A percentile compares a stretch with the other conserved stretches of the same genome.
These are phyloP conservation scores for Pterocarpus santalinus DNA, from an alignment of 306 rosid genomes.

Conservation along the genomic window DNA sequence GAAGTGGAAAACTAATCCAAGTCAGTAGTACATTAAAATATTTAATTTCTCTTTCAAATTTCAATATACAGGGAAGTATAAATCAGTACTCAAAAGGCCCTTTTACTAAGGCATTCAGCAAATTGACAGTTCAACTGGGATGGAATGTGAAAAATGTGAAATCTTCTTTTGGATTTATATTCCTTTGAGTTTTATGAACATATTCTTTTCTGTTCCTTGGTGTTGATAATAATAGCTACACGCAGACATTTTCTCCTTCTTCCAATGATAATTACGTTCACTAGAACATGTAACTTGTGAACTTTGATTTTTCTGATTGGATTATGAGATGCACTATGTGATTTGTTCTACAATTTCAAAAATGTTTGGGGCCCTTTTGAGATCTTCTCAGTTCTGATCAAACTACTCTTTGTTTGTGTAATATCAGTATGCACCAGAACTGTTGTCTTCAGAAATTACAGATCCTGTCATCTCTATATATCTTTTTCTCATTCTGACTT, in stretches of 20 bases:
- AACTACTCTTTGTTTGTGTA: background rate
- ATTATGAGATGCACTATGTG: constrained; percentile 3
- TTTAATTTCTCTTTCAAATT: background rate
- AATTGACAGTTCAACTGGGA: background rate
- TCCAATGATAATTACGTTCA: background rate
- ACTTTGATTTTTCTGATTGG: constrained; percentile 24
- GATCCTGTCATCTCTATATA: constrained; percentile 14
- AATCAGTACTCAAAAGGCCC: background rate
- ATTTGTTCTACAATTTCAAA: background rate
- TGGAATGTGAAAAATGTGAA: constrained; percentile 8
- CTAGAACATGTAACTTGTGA: constrained; percentile 7
- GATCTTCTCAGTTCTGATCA: background rate
- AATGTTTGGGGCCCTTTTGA: background rate
- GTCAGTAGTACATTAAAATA: constrained; percentile 6
- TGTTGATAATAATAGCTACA: background rate
- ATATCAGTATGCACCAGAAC: background rate
- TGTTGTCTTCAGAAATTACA: constrained; percentile 17
- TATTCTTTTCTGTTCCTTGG: background rate
- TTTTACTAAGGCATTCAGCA: background rate
- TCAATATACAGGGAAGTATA: background rate
- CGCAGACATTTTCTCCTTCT: background rate
- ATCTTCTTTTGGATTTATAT: background rate
- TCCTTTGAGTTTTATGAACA: background rate
- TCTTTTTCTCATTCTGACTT: constrained; percentile 32
- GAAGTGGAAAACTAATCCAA: background rate